Evolutionary conservation across 805 yeast genomes (phyloP), one percentile per base, ranked within the genome.

Genomic region (Candida boidinii): DNA sequence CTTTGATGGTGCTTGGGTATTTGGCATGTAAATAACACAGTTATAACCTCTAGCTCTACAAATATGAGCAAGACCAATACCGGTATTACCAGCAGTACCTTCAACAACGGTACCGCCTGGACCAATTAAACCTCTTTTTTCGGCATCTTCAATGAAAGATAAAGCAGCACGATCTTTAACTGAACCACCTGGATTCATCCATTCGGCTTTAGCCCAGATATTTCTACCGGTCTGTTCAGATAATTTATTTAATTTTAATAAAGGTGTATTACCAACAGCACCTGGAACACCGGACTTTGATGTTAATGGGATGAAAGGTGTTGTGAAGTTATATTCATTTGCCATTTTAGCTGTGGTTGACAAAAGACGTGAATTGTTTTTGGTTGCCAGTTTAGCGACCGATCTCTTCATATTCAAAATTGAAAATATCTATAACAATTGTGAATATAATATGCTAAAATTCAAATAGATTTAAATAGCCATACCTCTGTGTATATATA

Each of bases 81-180:
- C 96, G n/a, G 96, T 86, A 60, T 86, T 86, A 21, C 96, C 96
- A 3, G 96, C 96, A 10, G 95, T 85, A 7, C 95, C 95, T 57
- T 86, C 96, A 13, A 86, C 88, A 20, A 86, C 73, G 2, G 95
- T 86, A 22, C 92, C 95, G 7, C 94, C 92, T 4, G 86, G 73
- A 37, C 60, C 53, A 36, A 86, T 63, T 35, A 68, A 58, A 2
- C 86, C 86, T 39, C 64, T 64, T 23, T 55, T 51, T 51, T 86
- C 95, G 18, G 95, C 95, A 43, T 85, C 87, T 44, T 79, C 68
- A 32, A 86, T 64, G 42, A 86, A 66, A 49, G 62, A 84, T 23
- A 81, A 62, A 0, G 95, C 95, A 12, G 96, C 95, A 37, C 96
- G 69, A 54, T 86, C 96, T 51, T 86, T 86, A 35, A 86, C 88